Evolutionary conservation across 352 stramenopile genomes (phyloP), one percentile per base, ranked within the genome.

Genomic region (Saprolegnia diclina): DNA sequence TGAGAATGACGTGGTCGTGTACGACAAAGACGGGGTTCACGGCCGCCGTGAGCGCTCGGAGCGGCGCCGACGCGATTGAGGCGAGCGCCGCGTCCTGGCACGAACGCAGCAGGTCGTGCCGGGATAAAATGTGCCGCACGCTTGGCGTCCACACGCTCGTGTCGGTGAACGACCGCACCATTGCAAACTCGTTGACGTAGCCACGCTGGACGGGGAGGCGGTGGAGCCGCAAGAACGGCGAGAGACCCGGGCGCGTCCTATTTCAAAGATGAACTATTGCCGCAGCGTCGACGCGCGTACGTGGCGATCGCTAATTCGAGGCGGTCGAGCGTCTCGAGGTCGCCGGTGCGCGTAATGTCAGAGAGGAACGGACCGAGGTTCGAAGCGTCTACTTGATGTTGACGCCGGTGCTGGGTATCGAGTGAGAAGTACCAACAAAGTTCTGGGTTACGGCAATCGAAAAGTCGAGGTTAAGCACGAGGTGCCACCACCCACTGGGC

Each of bases 401-500:
- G 22, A 52, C 13, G 46, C 0, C 32, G 19, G n/a, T 6, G 18
- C 38, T 19, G 11, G 19, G 11, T 37, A 56, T 40, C 19, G 35
- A 57, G 9, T 10, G 19, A 11, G 19, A 18, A 4, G 21, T 65
- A 69, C 63, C 63, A 26, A 95, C 83, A 68, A 96, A 97, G 72
- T 99, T 99, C 67, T 99, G 93, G 1, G 96, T 99, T 52, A 99
- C 86, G 6, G 96, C 96, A 37, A 99, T 89, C 19, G 92, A 98
- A 35, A 83, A 73, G 32, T 95, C 90, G 14, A 99, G 80, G 74
- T 99, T 99, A 54, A 99, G 77, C 21, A 99, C 96, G 56, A 93
- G 82, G 72, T 99, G 96, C 96, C 96, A 99, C 96, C 96, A 99
- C 19, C 96, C 95, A 70, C 93, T 96, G 6, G 96, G 96, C 24